Evolutionary conservation across 768 basidiomycete genomes (phyloP).

Genomic region (Dacryopinax spathularia): DNA sequence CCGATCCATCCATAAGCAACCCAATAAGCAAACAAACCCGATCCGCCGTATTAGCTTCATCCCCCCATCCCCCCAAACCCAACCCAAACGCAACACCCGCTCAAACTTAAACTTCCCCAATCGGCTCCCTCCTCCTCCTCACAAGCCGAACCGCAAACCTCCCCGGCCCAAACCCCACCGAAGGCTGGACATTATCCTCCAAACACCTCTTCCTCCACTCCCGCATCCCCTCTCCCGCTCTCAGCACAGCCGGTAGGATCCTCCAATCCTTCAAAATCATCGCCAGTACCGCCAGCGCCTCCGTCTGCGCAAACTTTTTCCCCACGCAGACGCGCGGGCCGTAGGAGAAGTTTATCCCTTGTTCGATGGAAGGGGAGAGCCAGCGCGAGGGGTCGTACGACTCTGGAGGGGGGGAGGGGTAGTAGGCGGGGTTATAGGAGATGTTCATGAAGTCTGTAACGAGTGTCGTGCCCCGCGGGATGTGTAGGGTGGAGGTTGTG

Average conservation of each 20-base stretch:
- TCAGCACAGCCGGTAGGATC: conserved; percentile 31
- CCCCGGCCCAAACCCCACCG: neutral
- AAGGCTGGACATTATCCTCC: neutral
- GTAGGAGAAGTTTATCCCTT: conserved; percentile 17
- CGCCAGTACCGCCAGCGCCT: conserved; percentile 41
- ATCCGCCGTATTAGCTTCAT: too few relatives aligned
- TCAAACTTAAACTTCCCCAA: neutral
- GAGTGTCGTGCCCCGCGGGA: neutral
- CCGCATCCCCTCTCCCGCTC: conserved; percentile 24
- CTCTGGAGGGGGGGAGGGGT: conserved; percentile 34
- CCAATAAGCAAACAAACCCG: too few relatives aligned
- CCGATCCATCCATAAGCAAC: too few relatives aligned
- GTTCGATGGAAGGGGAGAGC: conserved; percentile 23
- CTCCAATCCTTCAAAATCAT: conserved; percentile 41
- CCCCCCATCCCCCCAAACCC: neutral
- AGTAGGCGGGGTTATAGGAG: conserved; percentile 35
- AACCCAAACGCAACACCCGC: neutral
- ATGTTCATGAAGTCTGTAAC: neutral
- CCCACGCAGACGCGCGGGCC: conserved; percentile 42
- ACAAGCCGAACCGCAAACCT: neutral
- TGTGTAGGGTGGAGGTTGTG: conserved; percentile 3
- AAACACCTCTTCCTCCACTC: conserved; percentile 11
- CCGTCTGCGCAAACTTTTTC: conserved; percentile 39
- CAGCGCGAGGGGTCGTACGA: conserved; percentile 38
- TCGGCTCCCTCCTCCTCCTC: neutral